Evolutionary conservation across 1,284 basidiomycete species (phyloP), one percentile per base, ranked within the genome.

Genomic region (Chalciporus sp.): DNA sequence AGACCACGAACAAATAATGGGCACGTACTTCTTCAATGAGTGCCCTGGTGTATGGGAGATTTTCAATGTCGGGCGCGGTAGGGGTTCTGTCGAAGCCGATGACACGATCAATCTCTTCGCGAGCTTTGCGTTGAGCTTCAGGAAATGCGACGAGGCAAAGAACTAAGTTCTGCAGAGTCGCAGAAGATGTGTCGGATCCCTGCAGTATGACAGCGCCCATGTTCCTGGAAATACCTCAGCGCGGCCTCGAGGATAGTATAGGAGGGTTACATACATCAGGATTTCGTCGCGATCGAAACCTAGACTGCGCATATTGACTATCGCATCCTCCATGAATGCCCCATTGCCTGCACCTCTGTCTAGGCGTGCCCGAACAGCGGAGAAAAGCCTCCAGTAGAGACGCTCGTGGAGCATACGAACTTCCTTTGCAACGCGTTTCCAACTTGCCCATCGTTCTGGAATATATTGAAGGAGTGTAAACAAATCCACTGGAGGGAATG

Each of bases 21-120:
- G 16, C 37, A 39, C 26, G 41, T 11, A 66, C 60, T 51, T 70
- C 69, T 10, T 52, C 59, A 19, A 66, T 47, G 11, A 71, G 47
- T 6, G 67, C 66, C 39, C 66, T 60, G 4, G 66, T 53, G 45
- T 70, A 70, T 10, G 66, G 68, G 23, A 71, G 47, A 14, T 56
- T 49, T n/a, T 63, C 58, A n/a, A 58, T 53, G 51, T 71, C 69
- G 4, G 41, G 46, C 33, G 66, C 53, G 10, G 23, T 50, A 12
- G 69, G 69, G 12, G 68, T 47, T 39, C 68, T 60, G 19, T 65
- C 62, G 4, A 23, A 17, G 3, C 73, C 73, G 37, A 75, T 57
- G 19, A 77, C 72, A 8, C 53, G 37, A 53, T 76, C 73, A 17
- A 77, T 61, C 56, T 76, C 73, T 14, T 58, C 59, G 52, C 74